Evolutionary conservation across 345 rosid species (phyloP).

Genomic region (Triadica sebifera): DNA sequence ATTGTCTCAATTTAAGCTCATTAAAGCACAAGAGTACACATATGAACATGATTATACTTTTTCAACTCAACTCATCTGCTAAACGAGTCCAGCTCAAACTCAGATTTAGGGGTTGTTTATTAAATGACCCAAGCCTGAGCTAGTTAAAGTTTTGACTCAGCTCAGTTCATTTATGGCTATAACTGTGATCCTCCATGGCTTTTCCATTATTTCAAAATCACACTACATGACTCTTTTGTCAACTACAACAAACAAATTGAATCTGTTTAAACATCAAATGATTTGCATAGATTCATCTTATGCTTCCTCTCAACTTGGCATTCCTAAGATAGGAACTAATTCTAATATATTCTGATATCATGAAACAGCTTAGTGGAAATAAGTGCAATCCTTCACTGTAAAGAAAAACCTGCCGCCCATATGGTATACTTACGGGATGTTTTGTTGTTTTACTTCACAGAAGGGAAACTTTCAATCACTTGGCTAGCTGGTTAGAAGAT

Average conservation of each 20-base stretch:
- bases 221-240: not conserved
- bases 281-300: no score
- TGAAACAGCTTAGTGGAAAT: not conserved
- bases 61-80: not conserved
- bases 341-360: not conserved
- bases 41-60: not conserved
- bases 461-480: slow-evolving; percentile 93
- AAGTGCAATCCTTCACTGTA: not conserved
- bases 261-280: not conserved
- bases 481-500: slow-evolving; percentile 97
- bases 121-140: not conserved
- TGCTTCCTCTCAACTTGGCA: no score
- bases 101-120: not conserved
- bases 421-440: not conserved
- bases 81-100: not conserved
- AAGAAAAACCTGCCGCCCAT: not conserved
- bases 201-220: not conserved
- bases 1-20: not conserved
- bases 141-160: not conserved
- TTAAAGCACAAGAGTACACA: not conserved
- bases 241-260: not conserved
- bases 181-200: not conserved
- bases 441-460: slow-evolving; percentile 31
- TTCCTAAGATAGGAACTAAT: not conserved
- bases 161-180: not conserved